Evolutionary conservation across 1,139 yeast genomes (phyloP).

Genomic region (Scheffersomyces titani): DNA sequence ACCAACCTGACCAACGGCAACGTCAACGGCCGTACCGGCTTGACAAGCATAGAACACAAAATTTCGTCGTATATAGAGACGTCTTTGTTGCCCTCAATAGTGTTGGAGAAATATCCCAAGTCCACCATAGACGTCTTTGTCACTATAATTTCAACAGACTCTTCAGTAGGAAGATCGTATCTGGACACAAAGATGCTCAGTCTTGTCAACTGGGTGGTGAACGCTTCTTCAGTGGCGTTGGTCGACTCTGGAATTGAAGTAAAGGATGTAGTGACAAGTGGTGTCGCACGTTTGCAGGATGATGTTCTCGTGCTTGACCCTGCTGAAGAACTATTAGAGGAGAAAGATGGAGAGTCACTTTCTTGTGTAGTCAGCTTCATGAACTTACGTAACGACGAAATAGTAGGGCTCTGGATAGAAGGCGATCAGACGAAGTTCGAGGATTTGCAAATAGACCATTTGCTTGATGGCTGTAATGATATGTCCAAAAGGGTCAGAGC

Average conservation of each 20-base stretch:
- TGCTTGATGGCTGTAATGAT: conserved; percentile 40
- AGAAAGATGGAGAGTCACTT: conserved; percentile 18
- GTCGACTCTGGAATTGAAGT: conserved; percentile 84
- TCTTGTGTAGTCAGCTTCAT: conserved; percentile 53
- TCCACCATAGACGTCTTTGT: conserved; percentile 81
- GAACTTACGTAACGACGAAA: conserved; percentile 54
- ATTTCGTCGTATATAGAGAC: conserved; percentile 59
- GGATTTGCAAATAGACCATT: conserved; percentile 26
- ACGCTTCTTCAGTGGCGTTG: conserved; percentile 70
- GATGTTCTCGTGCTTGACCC: conserved; percentile 22
- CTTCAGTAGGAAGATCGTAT: conserved; percentile 17
- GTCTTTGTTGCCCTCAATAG: conserved; percentile 59
- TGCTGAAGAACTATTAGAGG: conserved; percentile 10
- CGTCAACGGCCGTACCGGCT: conserved; percentile 37
- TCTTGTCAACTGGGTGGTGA: conserved; percentile 47
- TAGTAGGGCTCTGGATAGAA: conserved; percentile 59
- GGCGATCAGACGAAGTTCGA: conserved; percentile 31
- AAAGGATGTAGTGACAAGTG: conserved; percentile 75
- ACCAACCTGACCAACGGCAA: conserved; percentile 19
- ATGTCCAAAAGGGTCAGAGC: conserved; percentile 47
- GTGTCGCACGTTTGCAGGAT: conserved; percentile 40
- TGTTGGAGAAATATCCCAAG: conserved; percentile 80
- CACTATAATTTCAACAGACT: conserved; percentile 57
- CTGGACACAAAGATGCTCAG: conserved; percentile 37
- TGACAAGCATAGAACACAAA: conserved; percentile 51